These are phyloP conservation scores for Glycine tomentella DNA, from an alignment of 306 rosid genomes.

Conservation along the genomic window DNA sequence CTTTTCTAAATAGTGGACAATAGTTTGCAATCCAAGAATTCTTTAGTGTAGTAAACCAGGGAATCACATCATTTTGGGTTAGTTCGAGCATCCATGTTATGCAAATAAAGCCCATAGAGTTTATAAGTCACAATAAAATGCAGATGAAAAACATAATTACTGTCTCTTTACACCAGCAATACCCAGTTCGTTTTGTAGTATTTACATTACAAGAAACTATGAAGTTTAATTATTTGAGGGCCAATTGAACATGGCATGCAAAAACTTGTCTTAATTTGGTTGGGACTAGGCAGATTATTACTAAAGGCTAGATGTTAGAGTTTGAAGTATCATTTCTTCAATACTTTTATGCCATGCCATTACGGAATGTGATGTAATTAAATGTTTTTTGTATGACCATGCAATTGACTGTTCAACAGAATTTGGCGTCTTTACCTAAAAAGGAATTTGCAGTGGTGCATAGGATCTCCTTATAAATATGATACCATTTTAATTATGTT, in stretches of 20 bases:
- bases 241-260: slow-evolving; percentile 13
- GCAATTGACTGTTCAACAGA: neutral
- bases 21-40: neutral
- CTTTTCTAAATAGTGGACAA: neutral
- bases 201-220: slow-evolving; percentile 14
- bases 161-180: neutral
- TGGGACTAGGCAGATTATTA: slow-evolving; percentile 20
- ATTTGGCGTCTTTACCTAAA: slow-evolving; percentile 10
- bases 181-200: neutral
- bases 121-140: neutral
- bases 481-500: slow-evolving; percentile 10
- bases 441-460: slow-evolving; percentile 27
- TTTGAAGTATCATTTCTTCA: neutral
- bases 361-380: neutral
- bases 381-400: neutral
- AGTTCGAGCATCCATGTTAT: neutral
- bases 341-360: neutral
- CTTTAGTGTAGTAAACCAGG: slow-evolving; percentile 4
- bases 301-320: slow-evolving; percentile 8
- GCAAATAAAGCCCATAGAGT: neutral
- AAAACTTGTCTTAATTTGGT: slow-evolving; percentile 7
- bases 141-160: slow-evolving; percentile 3
- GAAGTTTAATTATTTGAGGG: slow-evolving; percentile 28
- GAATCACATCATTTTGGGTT: slow-evolving; percentile 8
- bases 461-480: slow-evolving; percentile 5